A percentile compares a stretch with the other conserved stretches of the same genome.
These are phyloP conservation scores for Rhododendron mucronatum DNA, from an alignment of 148 eudicot genomes.

Conservation along the genomic window DNA sequence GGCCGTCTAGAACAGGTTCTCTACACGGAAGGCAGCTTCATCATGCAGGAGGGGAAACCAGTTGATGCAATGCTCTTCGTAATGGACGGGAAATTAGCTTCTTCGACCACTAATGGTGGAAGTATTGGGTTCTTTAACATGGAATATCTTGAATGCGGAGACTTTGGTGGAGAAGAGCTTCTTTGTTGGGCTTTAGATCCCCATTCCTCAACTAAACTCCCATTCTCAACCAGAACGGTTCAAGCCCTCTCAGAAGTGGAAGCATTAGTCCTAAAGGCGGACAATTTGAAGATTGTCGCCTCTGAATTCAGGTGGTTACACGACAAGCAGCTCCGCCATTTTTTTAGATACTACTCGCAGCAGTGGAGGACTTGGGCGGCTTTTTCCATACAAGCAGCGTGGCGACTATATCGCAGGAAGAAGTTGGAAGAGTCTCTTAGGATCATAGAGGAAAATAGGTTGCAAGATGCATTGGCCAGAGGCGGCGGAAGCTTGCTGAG, in stretches of 20 bases:
- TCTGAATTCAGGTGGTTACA: slow-evolving; percentile 54
- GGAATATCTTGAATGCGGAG: slow-evolving; percentile 41
- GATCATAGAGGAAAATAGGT: slow-evolving; percentile 50
- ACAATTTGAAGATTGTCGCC: slow-evolving; percentile 63
- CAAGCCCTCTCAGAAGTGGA: slow-evolving; percentile 65
- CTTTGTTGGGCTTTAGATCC: slow-evolving; percentile 69
- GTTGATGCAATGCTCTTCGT: slow-evolving; percentile 70
- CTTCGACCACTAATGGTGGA: slow-evolving; percentile 71
- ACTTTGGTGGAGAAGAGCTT: slow-evolving; percentile 79
- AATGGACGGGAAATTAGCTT: slow-evolving; percentile 56
- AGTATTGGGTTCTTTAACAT: slow-evolving; percentile 76
- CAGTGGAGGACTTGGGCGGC: slow-evolving; percentile 84
- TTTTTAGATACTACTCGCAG: slow-evolving; percentile 56
- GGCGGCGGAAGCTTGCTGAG: slow-evolving; percentile 53
- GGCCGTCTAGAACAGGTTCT: slow-evolving; percentile 53
- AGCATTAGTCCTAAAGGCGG: slow-evolving; percentile 55
- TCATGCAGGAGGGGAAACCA: slow-evolving; percentile 67
- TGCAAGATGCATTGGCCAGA: slow-evolving; percentile 59
- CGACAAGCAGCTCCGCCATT: slow-evolving; percentile 55
- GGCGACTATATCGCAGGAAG: slow-evolving; percentile 36
- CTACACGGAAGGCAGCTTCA: slow-evolving; percentile 44
- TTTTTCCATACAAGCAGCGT: slow-evolving; percentile 69
- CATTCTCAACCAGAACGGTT: slow-evolving; percentile 70
- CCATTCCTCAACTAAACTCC: slow-evolving; percentile 41
- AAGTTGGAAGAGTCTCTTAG: slow-evolving; percentile 37